These are phyloP conservation scores for Marasmius oreades DNA, from an alignment of 1,284 basidiomycete species.

Conservation along the genomic window DNA sequence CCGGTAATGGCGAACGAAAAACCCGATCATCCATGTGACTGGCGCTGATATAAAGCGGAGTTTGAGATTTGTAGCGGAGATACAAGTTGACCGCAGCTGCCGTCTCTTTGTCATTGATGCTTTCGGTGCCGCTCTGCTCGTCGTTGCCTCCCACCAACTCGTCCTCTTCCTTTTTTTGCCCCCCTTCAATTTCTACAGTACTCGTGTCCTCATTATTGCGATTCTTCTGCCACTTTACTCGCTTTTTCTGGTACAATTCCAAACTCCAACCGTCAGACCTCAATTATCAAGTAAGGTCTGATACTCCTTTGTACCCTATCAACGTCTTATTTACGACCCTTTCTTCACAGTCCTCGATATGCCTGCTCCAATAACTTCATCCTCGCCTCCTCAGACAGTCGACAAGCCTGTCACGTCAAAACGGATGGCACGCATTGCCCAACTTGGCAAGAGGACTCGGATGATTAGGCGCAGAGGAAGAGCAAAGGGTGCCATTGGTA, in stretches of 20 bases:
- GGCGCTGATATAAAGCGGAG: too few species aligned
- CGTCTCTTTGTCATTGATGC: not conserved
- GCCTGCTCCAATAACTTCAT: slow-evolving; percentile 37
- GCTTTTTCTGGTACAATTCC: slow-evolving; percentile 15
- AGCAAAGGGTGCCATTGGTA: slow-evolving; percentile 51
- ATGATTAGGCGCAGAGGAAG: slow-evolving; percentile 49
- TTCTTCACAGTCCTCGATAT: slow-evolving; percentile 30
- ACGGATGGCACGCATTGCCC: slow-evolving; percentile 14
- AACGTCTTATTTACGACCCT: slow-evolving; percentile 13
- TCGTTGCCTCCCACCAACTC: not conserved
- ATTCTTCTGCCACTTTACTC: slow-evolving; percentile 7
- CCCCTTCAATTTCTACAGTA: slow-evolving; percentile 1
- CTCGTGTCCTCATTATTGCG: not conserved
- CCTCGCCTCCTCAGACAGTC: slow-evolving; percentile 28
- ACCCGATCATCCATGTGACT: too few species aligned
- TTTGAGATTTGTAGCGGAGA: not conserved
- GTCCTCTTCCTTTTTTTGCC: slow-evolving; percentile 14
- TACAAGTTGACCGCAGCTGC: not conserved
- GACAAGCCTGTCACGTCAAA: slow-evolving; percentile 26
- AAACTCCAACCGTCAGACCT: slow-evolving; percentile 10
- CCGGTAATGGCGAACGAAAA: too few species aligned
- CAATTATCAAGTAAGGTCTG: slow-evolving; percentile 30
- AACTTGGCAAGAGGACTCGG: slow-evolving; percentile 35
- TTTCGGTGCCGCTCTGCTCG: not conserved
- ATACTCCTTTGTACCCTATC: slow-evolving; percentile 16